Evolutionary conservation across 345 rosid genomes (phyloP).

Genomic region (Rhodamnia rubescens): DNA sequence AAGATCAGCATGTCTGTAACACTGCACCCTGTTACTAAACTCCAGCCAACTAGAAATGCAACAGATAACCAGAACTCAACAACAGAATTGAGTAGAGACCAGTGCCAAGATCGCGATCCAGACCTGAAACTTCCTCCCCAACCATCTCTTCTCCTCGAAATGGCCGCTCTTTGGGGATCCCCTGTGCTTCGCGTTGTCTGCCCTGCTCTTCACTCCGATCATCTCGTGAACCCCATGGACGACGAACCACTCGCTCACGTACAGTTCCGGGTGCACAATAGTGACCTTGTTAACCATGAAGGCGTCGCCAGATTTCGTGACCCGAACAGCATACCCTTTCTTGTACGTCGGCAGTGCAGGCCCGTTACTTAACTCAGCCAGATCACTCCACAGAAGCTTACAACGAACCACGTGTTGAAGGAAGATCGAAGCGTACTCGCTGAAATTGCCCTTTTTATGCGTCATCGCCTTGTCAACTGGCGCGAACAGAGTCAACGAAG

Average conservation of each 20-base stretch:
- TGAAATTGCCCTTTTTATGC: conserved; percentile 1
- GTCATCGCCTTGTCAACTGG: conserved; percentile 20
- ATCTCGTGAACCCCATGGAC: conserved; percentile 20
- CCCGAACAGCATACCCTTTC: conserved; percentile 15
- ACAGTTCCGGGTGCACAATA: conserved; percentile 17
- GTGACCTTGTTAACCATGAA: conserved; percentile 24
- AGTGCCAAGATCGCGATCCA: neutral
- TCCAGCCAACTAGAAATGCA: neutral
- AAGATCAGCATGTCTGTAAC: neutral
- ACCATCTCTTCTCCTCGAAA: neutral
- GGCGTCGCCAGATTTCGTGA: conserved; percentile 10
- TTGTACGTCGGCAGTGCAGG: conserved; percentile 12
- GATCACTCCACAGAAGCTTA: conserved; percentile 23
- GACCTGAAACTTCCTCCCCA: neutral
- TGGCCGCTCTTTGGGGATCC: neutral
- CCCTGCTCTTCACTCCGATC: neutral
- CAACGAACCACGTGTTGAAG: conserved; percentile 26
- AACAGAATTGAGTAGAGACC: neutral
- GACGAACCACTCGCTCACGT: conserved; percentile 19
- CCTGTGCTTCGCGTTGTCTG: neutral
- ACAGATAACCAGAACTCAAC: neutral
- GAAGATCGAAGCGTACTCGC: conserved; percentile 13
- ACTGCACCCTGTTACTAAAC: neutral
- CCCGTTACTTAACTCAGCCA: conserved; percentile 11
- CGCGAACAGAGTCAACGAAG: conserved; percentile 27